These are phyloP conservation scores for Calonectria hongkongensis DNA, from an alignment of 2,329 filamentous ascomycete species.

Conservation along the genomic window DNA sequence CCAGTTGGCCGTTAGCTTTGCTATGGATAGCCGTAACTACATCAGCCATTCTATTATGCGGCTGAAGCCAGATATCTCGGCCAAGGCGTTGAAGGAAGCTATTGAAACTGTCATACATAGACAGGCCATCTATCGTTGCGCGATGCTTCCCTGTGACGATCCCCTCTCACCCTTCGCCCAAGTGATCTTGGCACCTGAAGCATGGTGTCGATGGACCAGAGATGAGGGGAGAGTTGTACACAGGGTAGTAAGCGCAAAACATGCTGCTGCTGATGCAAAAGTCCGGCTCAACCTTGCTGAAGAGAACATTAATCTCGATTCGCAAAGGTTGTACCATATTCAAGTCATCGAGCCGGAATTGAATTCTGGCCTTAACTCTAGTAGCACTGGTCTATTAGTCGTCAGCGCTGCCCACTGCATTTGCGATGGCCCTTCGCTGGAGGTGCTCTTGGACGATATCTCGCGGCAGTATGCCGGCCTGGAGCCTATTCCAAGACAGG, in stretches of 20 bases:
- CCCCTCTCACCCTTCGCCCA: slow-evolving; percentile 1
- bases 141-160: background rate
- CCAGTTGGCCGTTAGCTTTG: slow-evolving; percentile 4
- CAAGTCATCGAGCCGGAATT: background rate
- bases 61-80: background rate
- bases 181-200: background rate
- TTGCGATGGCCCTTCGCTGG: background rate
- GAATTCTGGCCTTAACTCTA: background rate
- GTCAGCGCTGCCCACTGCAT: slow-evolving; percentile 6
- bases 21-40: slow-evolving; percentile 3
- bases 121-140: slow-evolving; percentile 2
- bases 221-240: background rate
- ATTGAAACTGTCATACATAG: background rate
- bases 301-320: background rate
- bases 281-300: background rate
- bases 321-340: background rate
- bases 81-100: background rate
- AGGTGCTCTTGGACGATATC: background rate
- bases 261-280: too few relatives aligned
- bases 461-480: background rate
- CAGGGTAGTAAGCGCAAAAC: too few relatives aligned
- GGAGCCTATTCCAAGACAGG: background rate
- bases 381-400: background rate
- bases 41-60: slow-evolving; percentile 5
- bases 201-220: background rate